Evolutionary conservation across 352 stramenopile species (phyloP), one percentile per base, ranked within the genome.

Genomic region (Pelagophyceae sp.): DNA sequence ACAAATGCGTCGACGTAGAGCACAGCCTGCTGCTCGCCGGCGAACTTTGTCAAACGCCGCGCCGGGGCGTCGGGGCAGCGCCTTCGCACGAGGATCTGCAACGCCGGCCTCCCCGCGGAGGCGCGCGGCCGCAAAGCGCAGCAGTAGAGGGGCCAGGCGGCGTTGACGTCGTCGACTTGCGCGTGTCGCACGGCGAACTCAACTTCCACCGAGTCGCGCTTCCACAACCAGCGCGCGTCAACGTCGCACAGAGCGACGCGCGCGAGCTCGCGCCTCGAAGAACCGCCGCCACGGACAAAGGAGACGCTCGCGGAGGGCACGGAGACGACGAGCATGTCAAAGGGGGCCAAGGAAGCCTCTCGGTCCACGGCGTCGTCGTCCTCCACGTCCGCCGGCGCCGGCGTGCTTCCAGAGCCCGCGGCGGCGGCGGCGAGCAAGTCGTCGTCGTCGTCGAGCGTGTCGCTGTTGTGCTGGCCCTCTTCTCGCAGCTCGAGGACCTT

Each of bases 1-100:
- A 74, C 67, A n/a, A 74, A 74, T 11, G 17, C 17, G 11, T 74
- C 67, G 35, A 74, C 35, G n/a, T 74, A 74, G 20, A 58, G 27
- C 35, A 74, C 67, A 1, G 33, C 33, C 35, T 74, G 67, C n/a
- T 27, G 37, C 45, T 54, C 23, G 11, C 45, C 45, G 11, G 45
- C 11, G n/a, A n/a, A n/a, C n/a, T n/a, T n/a, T n/a, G n/a, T n/a
- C n/a, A n/a, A n/a, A n/a, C n/a, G n/a, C n/a, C n/a, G n/a, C 11
- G 45, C 45, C 45, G 45, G 45, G 45, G 11, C 45, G 23, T 23
- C 23, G 45, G 23, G 11, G 45, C 45, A 54, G 11, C 23, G 11
- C 3, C 61, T 3, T 3, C 61, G 29, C 3, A 37, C 33, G 61
- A 71, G 3, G 25, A 6, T 15, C 11, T 27, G 6, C 15, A 40